Evolutionary conservation across 208 protist genomes (phyloP), one percentile per base, ranked within the genome.

Genomic region (Acanthamoeba castellanii): DNA sequence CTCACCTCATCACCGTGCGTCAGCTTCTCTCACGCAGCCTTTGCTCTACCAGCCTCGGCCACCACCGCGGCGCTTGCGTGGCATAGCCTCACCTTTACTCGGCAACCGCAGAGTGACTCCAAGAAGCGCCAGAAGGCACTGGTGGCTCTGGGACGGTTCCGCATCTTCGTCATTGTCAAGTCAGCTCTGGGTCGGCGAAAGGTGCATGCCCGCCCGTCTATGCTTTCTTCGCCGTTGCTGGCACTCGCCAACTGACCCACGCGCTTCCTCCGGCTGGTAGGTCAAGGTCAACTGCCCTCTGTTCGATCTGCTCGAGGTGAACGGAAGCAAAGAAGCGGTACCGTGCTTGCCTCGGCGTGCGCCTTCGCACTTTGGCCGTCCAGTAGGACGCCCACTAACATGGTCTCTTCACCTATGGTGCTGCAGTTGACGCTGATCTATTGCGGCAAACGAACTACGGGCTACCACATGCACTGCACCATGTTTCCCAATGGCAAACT

Each of bases 321-420:
- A 52, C n/a, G 81, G 81, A 52, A 88, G 52, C 81, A 88, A 59
- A 30, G 52, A 88, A n/a, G 81, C 81, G 25, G 81, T 88, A 64
- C 45, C 1, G 66, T 74, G 66, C 27, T 74, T 7, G 30, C 30
- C 25, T 32, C 25, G 18, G 13, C 55, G 11, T 13, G 20, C 55
- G 20, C 55, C 55, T 25, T 2, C 3, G 27, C 61, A 68, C 61
- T 68, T 27, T 57, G 7, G 52, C 52, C 16, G 52, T 7, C 11
- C 16, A 16, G 52, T 57, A 42, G 3, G 37, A 3, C 37, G 37
- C 37, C 37, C 37, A 3, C 37, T 42, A 42, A 42, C 37, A 42
- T 42, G 37, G 37, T 42, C 3, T 42, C 37, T 42, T 42, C 3
- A 42, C 32, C 9, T 74, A 8, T 42, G 70, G 7, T 11, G 20